Conservation (phyloP, 805 yeast genomes). For the Candida taoyuanica region DNA sequence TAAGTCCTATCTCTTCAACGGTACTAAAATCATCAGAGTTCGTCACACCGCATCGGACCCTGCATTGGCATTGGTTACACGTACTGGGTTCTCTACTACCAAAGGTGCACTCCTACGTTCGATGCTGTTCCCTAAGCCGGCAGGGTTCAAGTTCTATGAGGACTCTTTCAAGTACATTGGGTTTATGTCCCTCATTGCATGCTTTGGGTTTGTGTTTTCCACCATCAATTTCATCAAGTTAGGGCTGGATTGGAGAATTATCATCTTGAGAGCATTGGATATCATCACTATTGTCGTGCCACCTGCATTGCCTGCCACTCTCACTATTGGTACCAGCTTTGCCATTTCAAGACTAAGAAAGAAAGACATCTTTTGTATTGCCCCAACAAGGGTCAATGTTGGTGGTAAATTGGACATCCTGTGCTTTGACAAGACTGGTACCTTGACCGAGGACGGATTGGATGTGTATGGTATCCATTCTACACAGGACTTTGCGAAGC, state of each 20-base stretch:
- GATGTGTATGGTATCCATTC: slow-evolving; percentile 73
- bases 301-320: slow-evolving; percentile 96
- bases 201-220: slow-evolving; percentile 77
- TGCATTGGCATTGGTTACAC: slow-evolving; percentile 80
- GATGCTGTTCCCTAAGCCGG: slow-evolving; percentile 94
- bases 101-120: slow-evolving; percentile 92
- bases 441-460: slow-evolving; percentile 93
- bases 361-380: slow-evolving; percentile 75
- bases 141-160: slow-evolving; percentile 85
- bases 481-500: slow-evolving; percentile 27
- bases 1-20: slow-evolving; percentile 75
- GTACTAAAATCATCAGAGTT: slow-evolving; percentile 84
- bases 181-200: slow-evolving; percentile 84
- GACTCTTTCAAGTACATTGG: slow-evolving; percentile 97
- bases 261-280: slow-evolving; percentile 86
- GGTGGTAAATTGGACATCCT: slow-evolving; percentile 90
- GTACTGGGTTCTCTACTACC: slow-evolving; percentile 93
- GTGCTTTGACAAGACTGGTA: slow-evolving; percentile 97
- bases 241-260: slow-evolving; percentile 63
- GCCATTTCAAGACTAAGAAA: slow-evolving; percentile 73
- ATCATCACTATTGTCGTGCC: slow-evolving; percentile 96
- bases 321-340: slow-evolving; percentile 94
- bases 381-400: slow-evolving; percentile 93
- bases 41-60: slow-evolving; percentile 52
- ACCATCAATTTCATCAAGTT: slow-evolving; percentile 76